phyloP scores from a whole-genome alignment of 1,139 yeast genomes.

The Candida albicans region DNA sequence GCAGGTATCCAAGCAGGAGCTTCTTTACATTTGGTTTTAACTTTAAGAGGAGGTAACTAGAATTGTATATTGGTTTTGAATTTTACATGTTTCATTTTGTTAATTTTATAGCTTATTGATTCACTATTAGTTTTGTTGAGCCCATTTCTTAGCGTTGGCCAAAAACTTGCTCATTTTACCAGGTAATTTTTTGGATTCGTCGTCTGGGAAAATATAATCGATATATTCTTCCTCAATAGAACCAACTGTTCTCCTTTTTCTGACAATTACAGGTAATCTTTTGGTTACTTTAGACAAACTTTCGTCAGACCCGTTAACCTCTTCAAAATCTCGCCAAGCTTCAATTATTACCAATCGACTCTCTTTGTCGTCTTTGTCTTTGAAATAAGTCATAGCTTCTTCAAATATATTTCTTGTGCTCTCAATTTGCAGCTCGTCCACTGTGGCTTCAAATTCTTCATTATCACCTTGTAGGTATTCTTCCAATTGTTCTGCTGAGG shows the following conservation, averaged over 20 bases:
- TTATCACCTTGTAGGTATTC: constrained; percentile 40
- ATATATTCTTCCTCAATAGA: constrained; percentile 56
- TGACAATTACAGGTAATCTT: constrained; percentile 60
- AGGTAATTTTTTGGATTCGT: constrained; percentile 30
- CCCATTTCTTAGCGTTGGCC: constrained; percentile 67
- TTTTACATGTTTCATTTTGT: background rate
- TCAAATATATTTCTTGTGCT: constrained; percentile 59
- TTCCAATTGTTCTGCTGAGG: constrained; percentile 52
- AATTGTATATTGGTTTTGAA: constrained; percentile 1
- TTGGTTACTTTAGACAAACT: constrained; percentile 35
- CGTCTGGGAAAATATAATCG: constrained; percentile 72
- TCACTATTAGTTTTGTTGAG: constrained; percentile 12
- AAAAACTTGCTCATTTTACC: constrained; percentile 49
- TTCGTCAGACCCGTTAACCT: constrained; percentile 54
- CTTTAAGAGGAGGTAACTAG: constrained; percentile 76
- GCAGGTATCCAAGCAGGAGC: constrained; percentile 75
- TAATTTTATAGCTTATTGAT: background rate
- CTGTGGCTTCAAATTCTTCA: constrained; percentile 51
- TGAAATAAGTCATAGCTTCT: constrained; percentile 51
- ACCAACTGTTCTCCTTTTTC: constrained; percentile 42
- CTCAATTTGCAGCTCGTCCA: constrained; percentile 51
- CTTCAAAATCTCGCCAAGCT: constrained; percentile 68
- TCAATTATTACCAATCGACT: constrained; percentile 58
- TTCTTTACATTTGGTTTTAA: constrained; percentile 82
- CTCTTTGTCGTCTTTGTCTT: constrained; percentile 33